Conservation (phyloP, 139 green algal species). For the Ettlia oleoabundans region DNA sequence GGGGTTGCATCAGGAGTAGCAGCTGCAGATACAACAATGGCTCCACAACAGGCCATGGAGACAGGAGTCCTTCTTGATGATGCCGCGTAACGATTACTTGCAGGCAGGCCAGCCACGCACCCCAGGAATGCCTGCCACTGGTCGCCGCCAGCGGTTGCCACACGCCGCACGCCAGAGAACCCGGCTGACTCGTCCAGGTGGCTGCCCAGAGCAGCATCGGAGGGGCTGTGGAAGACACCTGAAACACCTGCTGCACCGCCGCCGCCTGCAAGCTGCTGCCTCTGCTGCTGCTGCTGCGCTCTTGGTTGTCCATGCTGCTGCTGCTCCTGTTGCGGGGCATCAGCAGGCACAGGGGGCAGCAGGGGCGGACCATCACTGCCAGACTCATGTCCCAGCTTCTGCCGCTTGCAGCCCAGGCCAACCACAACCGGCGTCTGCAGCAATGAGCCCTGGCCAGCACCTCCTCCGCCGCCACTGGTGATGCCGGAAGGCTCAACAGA, state of each 20-base stretch:
- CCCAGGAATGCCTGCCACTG: conserved; percentile 6
- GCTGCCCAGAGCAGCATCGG: not conserved
- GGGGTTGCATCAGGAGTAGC: too few relatives aligned
- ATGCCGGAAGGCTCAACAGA: not conserved
- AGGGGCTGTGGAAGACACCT: not conserved
- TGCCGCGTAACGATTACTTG: too few relatives aligned
- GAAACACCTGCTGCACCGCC: not conserved
- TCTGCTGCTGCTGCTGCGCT: not conserved
- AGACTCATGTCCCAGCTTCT: not conserved
- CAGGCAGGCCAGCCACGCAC: not conserved
- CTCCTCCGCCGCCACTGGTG: not conserved
- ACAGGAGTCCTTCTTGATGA: too few relatives aligned
- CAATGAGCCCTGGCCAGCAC: not conserved
- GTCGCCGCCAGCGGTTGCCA: not conserved
- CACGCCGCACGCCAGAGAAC: not conserved
- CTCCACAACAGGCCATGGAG: too few relatives aligned
- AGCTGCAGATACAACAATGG: not conserved
- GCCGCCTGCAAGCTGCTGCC: not conserved
- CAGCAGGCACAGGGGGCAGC: conserved; percentile 6
- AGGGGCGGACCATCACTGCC: not conserved
- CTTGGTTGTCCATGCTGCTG: not conserved
- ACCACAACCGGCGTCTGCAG: not conserved
- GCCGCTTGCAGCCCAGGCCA: not conserved
- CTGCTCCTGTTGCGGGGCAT: too few relatives aligned
- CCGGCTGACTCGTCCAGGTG: conserved; percentile 2